A percentile compares a stretch with the other conserved stretches of the same genome.
phyloP scores from a whole-genome alignment of 257 asterid genomes.

The Jasminum sambac region DNA sequence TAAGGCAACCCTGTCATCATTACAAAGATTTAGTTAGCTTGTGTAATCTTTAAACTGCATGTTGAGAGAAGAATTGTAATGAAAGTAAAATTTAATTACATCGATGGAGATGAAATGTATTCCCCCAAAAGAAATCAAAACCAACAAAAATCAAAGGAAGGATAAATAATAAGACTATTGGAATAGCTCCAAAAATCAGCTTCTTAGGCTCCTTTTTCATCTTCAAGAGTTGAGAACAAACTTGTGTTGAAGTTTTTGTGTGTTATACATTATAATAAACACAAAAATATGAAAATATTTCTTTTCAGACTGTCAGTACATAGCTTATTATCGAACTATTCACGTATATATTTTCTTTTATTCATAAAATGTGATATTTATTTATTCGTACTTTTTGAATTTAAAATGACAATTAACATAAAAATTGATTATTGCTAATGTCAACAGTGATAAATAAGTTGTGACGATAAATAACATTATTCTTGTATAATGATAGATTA shows the following conservation, averaged over 20 bases:
- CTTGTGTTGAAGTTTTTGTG: conserved; percentile 11
- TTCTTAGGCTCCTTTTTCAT: conserved; percentile 43
- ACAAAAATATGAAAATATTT: too few relatives aligned
- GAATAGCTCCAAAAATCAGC: conserved; percentile 33
- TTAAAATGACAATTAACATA: too few relatives aligned
- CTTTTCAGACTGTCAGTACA: too few relatives aligned
- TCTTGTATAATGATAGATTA: too few relatives aligned
- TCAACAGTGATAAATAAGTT: too few relatives aligned
- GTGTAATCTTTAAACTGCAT: background rate
- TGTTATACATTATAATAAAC: too few relatives aligned
- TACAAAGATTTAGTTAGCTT: background rate
- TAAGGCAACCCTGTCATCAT: conserved; percentile 47
- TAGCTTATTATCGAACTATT: too few relatives aligned
- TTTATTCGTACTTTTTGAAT: too few relatives aligned
- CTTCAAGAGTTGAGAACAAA: background rate
- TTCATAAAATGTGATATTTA: too few relatives aligned
- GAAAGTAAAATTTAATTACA: conserved; percentile 24
- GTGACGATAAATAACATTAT: too few relatives aligned
- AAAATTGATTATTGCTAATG: too few relatives aligned
- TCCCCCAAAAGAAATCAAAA: conserved; percentile 39
- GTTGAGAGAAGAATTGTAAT: background rate
- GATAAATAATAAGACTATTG: conserved; percentile 32
- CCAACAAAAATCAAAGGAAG: conserved; percentile 36
- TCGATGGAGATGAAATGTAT: conserved; percentile 31
- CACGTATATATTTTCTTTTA: too few relatives aligned